These are phyloP conservation scores for Blastosporella zonata DNA, from an alignment of 1,284 basidiomycete genomes.

Conservation along the genomic window DNA sequence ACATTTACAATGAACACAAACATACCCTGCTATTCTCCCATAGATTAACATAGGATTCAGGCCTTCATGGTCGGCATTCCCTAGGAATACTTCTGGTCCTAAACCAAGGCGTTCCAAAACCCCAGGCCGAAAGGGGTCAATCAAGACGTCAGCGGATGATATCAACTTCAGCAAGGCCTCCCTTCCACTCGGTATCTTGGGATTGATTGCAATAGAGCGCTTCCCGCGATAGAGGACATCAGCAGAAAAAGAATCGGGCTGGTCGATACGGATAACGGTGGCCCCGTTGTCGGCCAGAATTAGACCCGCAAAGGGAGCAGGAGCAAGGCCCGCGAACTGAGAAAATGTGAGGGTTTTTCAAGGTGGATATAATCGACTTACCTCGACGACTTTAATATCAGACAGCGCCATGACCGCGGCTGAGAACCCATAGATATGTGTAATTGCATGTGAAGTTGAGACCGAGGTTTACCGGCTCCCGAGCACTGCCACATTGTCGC, in stretches of 20 bases:
- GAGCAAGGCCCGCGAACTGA: conserved; percentile 83
- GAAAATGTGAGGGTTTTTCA: neutral
- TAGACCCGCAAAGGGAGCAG: conserved; percentile 79
- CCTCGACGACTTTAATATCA: conserved; percentile 60
- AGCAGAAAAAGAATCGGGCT: conserved; percentile 37
- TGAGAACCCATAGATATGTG: conserved; percentile 1
- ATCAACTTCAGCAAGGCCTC: conserved; percentile 60
- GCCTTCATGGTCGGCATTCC: conserved; percentile 40
- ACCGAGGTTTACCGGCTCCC: neutral
- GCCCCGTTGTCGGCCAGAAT: conserved; percentile 82
- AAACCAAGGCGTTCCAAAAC: conserved; percentile 78
- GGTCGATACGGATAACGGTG: conserved; percentile 74
- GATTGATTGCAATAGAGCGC: conserved; percentile 67
- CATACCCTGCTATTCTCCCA: conserved; percentile 65
- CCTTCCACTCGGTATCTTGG: conserved; percentile 60
- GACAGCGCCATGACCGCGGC: conserved; percentile 42
- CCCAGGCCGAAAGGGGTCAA: conserved; percentile 83
- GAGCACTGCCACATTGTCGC: neutral
- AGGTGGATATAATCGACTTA: conserved; percentile 22
- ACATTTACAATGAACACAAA: conserved; percentile 8
- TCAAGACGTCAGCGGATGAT: conserved; percentile 69
- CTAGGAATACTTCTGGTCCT: conserved; percentile 73
- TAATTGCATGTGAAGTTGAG: neutral
- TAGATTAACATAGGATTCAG: conserved; percentile 61
- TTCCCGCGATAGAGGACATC: conserved; percentile 72